Base-by-base conservation (phyloP, 1,139 yeast genomes). In the Geotrichum carabidarum region DNA sequence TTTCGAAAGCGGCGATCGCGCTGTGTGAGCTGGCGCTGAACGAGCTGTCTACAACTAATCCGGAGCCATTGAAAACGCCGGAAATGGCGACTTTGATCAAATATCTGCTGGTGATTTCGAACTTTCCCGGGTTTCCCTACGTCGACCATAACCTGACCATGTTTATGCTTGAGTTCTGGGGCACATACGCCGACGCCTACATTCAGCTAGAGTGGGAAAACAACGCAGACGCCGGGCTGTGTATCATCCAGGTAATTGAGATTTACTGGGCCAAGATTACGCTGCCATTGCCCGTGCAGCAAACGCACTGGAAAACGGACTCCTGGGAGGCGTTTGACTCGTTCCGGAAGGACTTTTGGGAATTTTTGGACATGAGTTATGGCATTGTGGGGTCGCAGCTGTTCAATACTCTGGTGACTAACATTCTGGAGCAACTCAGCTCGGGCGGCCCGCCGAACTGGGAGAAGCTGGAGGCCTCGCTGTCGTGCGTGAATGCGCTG, bases 131-230 rank as follows among this genome's bases (percentile, higher is more conserved):
- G 0, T 63, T 71, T 4, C 86, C 95, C 0, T 75, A 84, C 0
- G 70, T 75, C 0, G 91, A 87, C 31, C 96, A 91, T 65, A 71
- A 71, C 14, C 72, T 86, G 14, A 84, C 94, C 15, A 80, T 78
- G 44, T 83, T 82, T 54, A 74, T 89, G 61, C 74, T 87, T 3
- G 83, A 83, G 53, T 87, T 90, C 65, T 93, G 98, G 98, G 79
- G 80, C 54, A 84, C 83, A 56, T 74, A 86, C 53, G 81, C 84
- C 8, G 94, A 86, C 58, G 77, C 80, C 1, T 80, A 78, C 56
- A 71, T 78, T 15, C 84, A 80, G 60, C 84, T 81, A 55, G 76
- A 84, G 74, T 18, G 49, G 65, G 65, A 15, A 54, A 36, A 31
- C n/a, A 38, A 71, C 41, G 17, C 48, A 3, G 55, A 53, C 11